These are phyloP conservation scores for Ustilago bromivora DNA, from an alignment of 1,284 basidiomycete genomes.

Conservation along the genomic window DNA sequence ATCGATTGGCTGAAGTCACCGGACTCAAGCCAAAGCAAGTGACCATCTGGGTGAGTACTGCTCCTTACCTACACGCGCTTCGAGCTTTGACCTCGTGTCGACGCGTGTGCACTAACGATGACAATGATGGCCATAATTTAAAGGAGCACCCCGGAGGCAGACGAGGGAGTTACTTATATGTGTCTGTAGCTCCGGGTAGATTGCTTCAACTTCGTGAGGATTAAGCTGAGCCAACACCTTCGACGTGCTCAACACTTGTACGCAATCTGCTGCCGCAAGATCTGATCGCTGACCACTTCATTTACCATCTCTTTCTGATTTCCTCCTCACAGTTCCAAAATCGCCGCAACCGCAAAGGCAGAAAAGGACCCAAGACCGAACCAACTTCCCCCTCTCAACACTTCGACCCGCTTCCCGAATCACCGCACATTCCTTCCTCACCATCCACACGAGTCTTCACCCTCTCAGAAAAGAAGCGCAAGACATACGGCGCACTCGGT, in stretches of 20 bases:
- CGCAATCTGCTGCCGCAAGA: not conserved
- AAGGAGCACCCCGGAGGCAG: not conserved
- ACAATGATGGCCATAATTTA: conserved; percentile 9
- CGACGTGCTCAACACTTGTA: too few relatives aligned
- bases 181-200: not conserved
- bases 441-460: conserved; percentile 14
- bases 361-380: not conserved
- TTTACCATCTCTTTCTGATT: not conserved
- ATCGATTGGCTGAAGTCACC: conserved; percentile 59
- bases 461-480: conserved; percentile 32
- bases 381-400: not conserved
- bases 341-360: conserved; percentile 55
- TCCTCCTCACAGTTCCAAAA: conserved; percentile 53
- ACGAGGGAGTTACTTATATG: not conserved
- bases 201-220: too few relatives aligned
- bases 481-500: conserved; percentile 31
- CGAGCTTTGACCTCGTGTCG: not conserved
- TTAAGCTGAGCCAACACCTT: too few relatives aligned
- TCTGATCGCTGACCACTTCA: not conserved
- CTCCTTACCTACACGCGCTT: not conserved
- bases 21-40: conserved; percentile 66
- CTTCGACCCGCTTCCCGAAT: not conserved
- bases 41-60: conserved; percentile 67
- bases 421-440: not conserved
- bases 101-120: not conserved